Base-by-base conservation (phyloP, 1,284 basidiomycete genomes). In the Trametes versicolor region DNA sequence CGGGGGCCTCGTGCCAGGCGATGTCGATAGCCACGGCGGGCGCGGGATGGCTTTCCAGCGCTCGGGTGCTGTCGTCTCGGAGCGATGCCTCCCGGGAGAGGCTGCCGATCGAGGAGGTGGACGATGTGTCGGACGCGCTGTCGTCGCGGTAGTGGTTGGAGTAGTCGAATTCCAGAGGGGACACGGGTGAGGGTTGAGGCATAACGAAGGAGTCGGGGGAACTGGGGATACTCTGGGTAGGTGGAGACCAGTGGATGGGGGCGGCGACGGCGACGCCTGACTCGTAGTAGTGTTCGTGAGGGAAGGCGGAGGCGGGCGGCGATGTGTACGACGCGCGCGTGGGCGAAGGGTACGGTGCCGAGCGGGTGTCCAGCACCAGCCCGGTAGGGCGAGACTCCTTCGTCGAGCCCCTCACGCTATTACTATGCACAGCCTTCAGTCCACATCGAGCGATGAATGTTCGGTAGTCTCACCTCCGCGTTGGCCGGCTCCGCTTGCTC, bases 401-500 rank as follows among this genome's bases (percentile, higher is more conserved):
- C 55, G 54, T 15, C 5, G 54, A 17, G 23, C 61, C 54, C 32
- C 55, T 49, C 34, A 41, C 37, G 32, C 55, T 55, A 27, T 55
- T 55, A 21, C 61, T 62, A 21, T 9, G 32, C 13, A 9, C 9
- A 29, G 21, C 29, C 13, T 15, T 62, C 39, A 62, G 48, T 19
- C 32, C 10, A 4, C 25, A 4, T 21, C n/a, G 2, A 6, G 13
- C 47, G 19, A 32, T 7, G 15, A 5, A 19, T 4, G 29, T 12
- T 23, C 1, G 13, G 4, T 12, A 25, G 29, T 27, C 67, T 63
- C 27, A 68, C 67, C 63, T 63, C 37, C 67, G 64, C 15, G 62
- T 25, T n/a, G 62, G 59, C 43, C 64, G 47, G n/a, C 57, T 62
- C 19, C 64, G 59, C 64, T 64, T 68, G 32, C 50, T 50, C 36